Evolutionary conservation across 2,329 filamentous ascomycete species (phyloP), one percentile per base, ranked within the genome.

Genomic region (Penicillium sp.): DNA sequence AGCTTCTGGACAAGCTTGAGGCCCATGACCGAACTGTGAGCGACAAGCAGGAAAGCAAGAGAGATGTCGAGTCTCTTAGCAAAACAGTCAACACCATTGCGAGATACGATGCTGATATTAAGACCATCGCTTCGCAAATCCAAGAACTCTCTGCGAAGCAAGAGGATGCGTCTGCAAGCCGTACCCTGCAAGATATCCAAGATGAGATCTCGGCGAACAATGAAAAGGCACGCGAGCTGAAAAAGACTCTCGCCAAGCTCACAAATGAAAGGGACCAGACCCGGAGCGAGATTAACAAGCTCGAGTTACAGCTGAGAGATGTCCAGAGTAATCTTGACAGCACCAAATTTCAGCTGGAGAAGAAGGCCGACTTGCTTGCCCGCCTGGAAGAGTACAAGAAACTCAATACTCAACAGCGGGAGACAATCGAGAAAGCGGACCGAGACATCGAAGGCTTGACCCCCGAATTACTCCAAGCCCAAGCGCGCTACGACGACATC

Each of bases 131-230:
- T 65, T 76, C 77, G 37, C 89, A 96, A 70, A 88, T 97, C 48
- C 81, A 88, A 53, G 85, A 89, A 51, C 83, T 96, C 48, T 81
- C 85, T 55, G 85, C 86, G 8, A 91, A 92, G 63, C 89, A 97
- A 68, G 85, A 88, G 66, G 84, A 87, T 14, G 80, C 82, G 25
- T 83, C 84, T 12, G 73, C 81, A 9, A 82, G 84, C 14, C 85
- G 90, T 58, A 89, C 89, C 27, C 82, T 91, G 6, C 89, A 96
- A 51, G 89, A 94, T 62, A 92, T 97, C 51, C 89, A 94, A 64
- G 86, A 89, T 51, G 84, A 92, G 46, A 84, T 92, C 58, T 85
- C 85, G 46, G 75, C 78, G 18, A 81, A 87, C 53, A 83, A 82
- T 20, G 89, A 92, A 57, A 85, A 89, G 67, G 81, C 86, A 61